Evolutionary conservation across 768 basidiomycete species (phyloP).

Genomic region (Neoboletus subvelutipes): DNA sequence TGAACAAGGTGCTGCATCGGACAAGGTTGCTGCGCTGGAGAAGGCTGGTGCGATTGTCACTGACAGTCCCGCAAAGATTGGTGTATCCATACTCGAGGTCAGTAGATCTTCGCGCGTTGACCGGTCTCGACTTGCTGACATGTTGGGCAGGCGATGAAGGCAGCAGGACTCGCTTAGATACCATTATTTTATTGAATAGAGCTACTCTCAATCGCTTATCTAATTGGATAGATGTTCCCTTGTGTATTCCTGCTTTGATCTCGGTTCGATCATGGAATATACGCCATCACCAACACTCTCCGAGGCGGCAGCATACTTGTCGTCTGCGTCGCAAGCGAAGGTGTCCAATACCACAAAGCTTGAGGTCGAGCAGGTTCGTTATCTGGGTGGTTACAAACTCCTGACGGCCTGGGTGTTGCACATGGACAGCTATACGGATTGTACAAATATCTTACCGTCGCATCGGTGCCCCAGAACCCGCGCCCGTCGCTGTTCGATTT

Average conservation of each 20-base stretch:
- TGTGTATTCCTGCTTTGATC: neutral
- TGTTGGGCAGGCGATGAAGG: constrained; percentile 66
- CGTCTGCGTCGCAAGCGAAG: constrained; percentile 51
- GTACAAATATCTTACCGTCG: constrained; percentile 72
- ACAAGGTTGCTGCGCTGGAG: constrained; percentile 91
- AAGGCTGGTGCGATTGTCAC: constrained; percentile 92
- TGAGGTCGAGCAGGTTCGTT: constrained; percentile 54
- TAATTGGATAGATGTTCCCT: constrained; percentile 33
- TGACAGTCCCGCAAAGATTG: constrained; percentile 95
- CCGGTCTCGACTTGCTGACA: constrained; percentile 5
- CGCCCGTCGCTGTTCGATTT: constrained; percentile 79
- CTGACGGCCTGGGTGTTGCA: constrained; percentile 27
- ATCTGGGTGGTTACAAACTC: constrained; percentile 12
- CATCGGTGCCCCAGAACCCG: constrained; percentile 49
- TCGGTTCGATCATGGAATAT: constrained; percentile 22
- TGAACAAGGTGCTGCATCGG: constrained; percentile 73
- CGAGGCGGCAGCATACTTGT: constrained; percentile 64
- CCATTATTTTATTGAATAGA: constrained; percentile 15
- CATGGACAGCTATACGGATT: constrained; percentile 74
- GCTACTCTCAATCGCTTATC: constrained; percentile 27
- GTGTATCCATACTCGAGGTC: constrained; percentile 85
- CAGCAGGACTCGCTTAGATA: constrained; percentile 64
- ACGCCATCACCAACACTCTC: constrained; percentile 46
- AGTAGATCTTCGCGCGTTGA: constrained; percentile 19
- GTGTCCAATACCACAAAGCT: constrained; percentile 67